A percentile compares a stretch with the other conserved stretches of the same genome.
These are phyloP conservation scores for Curvularia verruculosa DNA, from an alignment of 2,329 filamentous ascomycete species.

Conservation along the genomic window DNA sequence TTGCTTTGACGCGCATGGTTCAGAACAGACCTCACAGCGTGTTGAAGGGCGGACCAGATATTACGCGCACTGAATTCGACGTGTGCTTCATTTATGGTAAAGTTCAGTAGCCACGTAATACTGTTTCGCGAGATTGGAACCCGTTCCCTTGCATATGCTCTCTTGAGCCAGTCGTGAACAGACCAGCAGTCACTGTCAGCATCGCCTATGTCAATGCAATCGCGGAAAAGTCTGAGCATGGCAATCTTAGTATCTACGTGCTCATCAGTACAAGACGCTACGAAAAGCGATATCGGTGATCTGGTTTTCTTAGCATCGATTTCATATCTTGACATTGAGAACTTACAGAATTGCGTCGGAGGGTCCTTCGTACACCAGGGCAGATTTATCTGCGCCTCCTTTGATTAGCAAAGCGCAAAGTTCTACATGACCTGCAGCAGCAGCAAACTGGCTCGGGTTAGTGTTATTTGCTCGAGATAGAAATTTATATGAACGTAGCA, in stretches of 20 bases:
- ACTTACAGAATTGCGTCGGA: slow-evolving; percentile 7
- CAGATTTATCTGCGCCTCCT: slow-evolving; percentile 21
- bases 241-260: slow-evolving; percentile 17
- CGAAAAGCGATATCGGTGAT: slow-evolving; percentile 20
- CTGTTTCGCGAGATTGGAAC: slow-evolving; percentile 22
- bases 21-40: slow-evolving; percentile 15
- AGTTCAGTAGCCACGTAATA: slow-evolving; percentile 18
- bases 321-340: too few relatives aligned
- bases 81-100: slow-evolving; percentile 15
- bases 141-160: slow-evolving; percentile 18
- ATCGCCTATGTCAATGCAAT: slow-evolving; percentile 21
- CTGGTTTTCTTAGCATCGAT: slow-evolving; percentile 5
- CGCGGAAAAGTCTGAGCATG: slow-evolving; percentile 22
- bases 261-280: slow-evolving; percentile 8
- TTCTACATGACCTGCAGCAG: slow-evolving; percentile 16
- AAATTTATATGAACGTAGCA: too few relatives aligned
- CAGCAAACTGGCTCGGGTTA: slow-evolving; percentile 16
- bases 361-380: slow-evolving; percentile 22
- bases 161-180: slow-evolving; percentile 25
- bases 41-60: slow-evolving; percentile 21
- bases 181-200: slow-evolving; percentile 18
- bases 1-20: slow-evolving; percentile 10
- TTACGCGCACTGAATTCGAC: slow-evolving; percentile 16
- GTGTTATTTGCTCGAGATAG: slow-evolving; percentile 10
- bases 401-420: slow-evolving; percentile 17